Conservation (phyloP, 345 rosid species). For the Aquilaria malaccensis region DNA sequence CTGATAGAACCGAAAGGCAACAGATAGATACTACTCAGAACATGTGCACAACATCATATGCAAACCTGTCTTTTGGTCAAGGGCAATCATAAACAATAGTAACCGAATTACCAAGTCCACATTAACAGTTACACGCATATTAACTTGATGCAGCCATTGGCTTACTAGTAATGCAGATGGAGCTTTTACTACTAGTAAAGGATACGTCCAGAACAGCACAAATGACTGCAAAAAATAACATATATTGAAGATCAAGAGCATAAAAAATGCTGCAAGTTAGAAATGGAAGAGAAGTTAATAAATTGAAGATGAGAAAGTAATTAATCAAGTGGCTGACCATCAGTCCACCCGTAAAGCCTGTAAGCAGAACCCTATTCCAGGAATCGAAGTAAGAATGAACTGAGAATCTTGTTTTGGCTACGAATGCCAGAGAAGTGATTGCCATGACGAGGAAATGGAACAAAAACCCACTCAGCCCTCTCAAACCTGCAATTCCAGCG, state of each 20-base stretch:
- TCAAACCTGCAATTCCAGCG: conserved; percentile 90
- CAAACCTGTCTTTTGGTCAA: conserved; percentile 70
- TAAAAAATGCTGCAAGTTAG: background rate
- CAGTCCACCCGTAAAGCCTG: conserved; percentile 88
- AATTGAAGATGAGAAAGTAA: background rate
- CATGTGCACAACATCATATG: conserved; percentile 92
- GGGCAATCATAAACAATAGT: conserved; percentile 16
- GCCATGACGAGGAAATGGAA: conserved; percentile 81
- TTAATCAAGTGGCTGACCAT: conserved; percentile 47
- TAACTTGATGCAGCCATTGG: background rate
- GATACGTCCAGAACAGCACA: conserved; percentile 99
- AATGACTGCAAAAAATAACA: conserved; percentile 70
- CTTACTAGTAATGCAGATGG: background rate
- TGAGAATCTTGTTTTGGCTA: conserved; percentile 82
- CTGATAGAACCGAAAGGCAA: background rate
- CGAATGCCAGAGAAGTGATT: conserved; percentile 70
- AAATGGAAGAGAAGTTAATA: background rate
- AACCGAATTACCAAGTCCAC: background rate
- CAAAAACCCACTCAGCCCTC: conserved; percentile 72
- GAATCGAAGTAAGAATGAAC: conserved; percentile 67
- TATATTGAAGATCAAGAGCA: conserved; percentile 11
- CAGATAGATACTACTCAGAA: conserved; percentile 37
- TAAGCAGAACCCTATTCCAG: conserved; percentile 67
- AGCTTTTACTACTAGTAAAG: conserved; percentile 26
- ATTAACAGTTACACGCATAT: background rate